Conservation (phyloP, 306 rosid species). For the Betula pendula region DNA sequence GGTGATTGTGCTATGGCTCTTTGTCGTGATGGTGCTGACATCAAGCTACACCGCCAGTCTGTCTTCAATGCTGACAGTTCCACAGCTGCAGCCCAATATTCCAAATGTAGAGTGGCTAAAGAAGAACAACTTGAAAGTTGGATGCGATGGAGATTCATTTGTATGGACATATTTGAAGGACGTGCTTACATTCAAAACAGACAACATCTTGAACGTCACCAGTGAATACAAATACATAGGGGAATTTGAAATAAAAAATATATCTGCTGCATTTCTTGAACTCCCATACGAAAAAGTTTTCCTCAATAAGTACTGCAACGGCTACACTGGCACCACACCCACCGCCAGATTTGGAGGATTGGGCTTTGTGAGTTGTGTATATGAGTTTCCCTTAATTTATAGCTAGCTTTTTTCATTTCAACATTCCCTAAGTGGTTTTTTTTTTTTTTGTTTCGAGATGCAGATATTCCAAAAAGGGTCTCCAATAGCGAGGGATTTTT, state of each 20-base stretch:
- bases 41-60: constrained; percentile 78
- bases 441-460: not conserved
- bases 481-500: constrained; percentile 41
- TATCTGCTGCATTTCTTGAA: constrained; percentile 61
- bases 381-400: not conserved
- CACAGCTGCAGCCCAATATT: constrained; percentile 26
- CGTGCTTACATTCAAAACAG: not conserved
- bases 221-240: constrained; percentile 22
- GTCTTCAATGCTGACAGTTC: constrained; percentile 60
- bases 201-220: constrained; percentile 16
- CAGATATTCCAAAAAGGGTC: constrained; percentile 48
- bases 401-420: no score
- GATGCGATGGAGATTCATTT: constrained; percentile 32
- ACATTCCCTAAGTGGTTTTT: not conserved
- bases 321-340: constrained; percentile 31
- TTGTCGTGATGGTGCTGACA: constrained; percentile 51
- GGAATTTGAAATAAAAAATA: constrained; percentile 28
- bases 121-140: constrained; percentile 30
- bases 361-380: constrained; percentile 63
- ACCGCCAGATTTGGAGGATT: constrained; percentile 57
- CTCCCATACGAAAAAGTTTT: constrained; percentile 59
- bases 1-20: constrained; percentile 51
- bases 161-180: constrained; percentile 24
- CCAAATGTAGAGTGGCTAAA: constrained; percentile 47
- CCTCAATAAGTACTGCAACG: constrained; percentile 47